Evolutionary conservation across 345 rosid species (phyloP).

Genomic region (Populus euphratica): DNA sequence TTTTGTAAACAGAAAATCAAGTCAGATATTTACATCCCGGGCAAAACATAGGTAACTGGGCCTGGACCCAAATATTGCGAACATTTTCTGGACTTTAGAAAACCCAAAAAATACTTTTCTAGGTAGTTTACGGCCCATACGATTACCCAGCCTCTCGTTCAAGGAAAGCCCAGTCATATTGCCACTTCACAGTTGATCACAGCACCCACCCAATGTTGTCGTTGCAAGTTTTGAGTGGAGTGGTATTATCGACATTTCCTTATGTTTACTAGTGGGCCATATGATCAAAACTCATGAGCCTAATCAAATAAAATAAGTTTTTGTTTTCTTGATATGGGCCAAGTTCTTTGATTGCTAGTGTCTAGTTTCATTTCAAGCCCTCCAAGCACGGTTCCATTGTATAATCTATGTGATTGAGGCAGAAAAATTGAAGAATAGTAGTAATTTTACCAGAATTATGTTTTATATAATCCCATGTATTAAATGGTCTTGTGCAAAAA

Average conservation of each 20-base stretch:
- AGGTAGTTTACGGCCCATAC: not conserved
- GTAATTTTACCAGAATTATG: not conserved
- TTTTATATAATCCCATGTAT: not conserved
- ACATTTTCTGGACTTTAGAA: not conserved
- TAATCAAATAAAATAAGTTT: not conserved
- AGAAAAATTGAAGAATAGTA: too few species aligned
- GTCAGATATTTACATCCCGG: too few species aligned
- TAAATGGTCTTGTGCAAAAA: too few species aligned
- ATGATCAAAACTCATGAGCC: not conserved
- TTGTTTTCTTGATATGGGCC: not conserved
- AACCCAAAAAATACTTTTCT: not conserved
- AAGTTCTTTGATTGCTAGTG: not conserved
- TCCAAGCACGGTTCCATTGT: not conserved
- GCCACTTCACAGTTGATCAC: too few species aligned
- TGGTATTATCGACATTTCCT: too few species aligned
- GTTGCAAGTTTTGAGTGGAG: too few species aligned
- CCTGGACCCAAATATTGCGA: not conserved
- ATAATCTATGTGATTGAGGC: not conserved
- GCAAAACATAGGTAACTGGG: not conserved
- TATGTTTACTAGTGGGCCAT: too few species aligned
- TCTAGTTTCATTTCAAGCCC: not conserved
- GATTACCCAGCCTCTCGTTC: not conserved
- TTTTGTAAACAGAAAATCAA: too few species aligned
- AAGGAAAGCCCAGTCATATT: too few species aligned
- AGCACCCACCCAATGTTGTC: too few species aligned